phyloP scores from a whole-genome alignment of 768 basidiomycete species.

The Leucocoprinus birnbaumii region DNA sequence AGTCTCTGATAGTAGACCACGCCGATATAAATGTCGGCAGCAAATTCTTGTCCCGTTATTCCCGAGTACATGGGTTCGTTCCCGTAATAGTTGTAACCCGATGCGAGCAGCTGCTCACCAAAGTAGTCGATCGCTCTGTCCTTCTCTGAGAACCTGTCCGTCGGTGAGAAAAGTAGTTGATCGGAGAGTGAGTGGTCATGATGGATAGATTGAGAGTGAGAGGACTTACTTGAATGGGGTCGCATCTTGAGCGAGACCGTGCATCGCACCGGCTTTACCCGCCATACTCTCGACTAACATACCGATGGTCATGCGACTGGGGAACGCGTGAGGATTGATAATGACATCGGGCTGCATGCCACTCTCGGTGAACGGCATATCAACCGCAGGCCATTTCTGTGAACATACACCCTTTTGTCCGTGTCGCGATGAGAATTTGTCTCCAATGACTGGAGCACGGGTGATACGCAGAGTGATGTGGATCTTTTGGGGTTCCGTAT shows the following conservation, averaged over 20 bases:
- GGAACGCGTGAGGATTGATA: conserved; percentile 99
- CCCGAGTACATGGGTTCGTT: conserved; percentile 99
- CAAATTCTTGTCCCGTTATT: conserved; percentile 97
- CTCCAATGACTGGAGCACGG: conserved; percentile 95
- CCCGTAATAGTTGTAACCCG: conserved; percentile 98
- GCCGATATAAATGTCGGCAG: conserved; percentile 97
- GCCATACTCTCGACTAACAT: conserved; percentile 99
- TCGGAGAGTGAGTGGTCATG: conserved; percentile 1
- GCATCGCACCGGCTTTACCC: conserved; percentile 98
- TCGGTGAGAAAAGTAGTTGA: conserved; percentile 12
- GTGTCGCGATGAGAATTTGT: conserved; percentile 98
- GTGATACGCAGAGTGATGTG: conserved; percentile 93
- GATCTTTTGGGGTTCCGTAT: conserved; percentile 86
- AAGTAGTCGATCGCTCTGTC: conserved; percentile 99
- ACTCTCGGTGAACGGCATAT: conserved; percentile 99
- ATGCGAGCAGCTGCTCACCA: conserved; percentile 87
- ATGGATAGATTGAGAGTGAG: conserved; percentile 7
- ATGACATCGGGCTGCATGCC: conserved; percentile 99
- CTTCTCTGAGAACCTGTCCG: conserved; percentile 92
- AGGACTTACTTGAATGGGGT: conserved; percentile 90
- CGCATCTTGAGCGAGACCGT: conserved; percentile 96
- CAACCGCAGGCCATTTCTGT: conserved; percentile 96
- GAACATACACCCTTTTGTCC: conserved; percentile 99
- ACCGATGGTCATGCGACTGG: conserved; percentile 99
- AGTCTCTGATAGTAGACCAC: conserved; percentile 98